A percentile compares a stretch with the other conserved stretches of the same genome.
These are phyloP conservation scores for Aureobasidium sp. DNA, from an alignment of 2,329 filamentous ascomycete species.

Conservation along the genomic window DNA sequence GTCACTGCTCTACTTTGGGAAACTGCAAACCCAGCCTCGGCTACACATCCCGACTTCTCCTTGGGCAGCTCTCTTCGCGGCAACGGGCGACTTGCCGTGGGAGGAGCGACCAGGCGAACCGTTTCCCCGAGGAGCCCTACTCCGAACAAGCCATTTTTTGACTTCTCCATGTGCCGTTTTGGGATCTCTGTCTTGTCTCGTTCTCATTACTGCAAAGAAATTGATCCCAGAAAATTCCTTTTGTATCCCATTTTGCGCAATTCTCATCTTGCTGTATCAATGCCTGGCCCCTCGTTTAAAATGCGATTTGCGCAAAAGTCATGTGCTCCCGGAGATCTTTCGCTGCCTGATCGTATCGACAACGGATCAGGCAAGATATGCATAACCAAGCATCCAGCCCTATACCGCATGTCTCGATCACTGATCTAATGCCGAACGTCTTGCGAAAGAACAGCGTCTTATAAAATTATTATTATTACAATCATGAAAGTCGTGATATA, in stretches of 20 bases:
- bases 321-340: neutral
- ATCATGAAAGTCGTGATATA: slow-evolving; percentile 1
- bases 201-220: neutral
- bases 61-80: neutral
- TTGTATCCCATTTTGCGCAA: no score
- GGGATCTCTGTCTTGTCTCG: neutral
- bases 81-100: neutral
- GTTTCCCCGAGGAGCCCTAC: neutral
- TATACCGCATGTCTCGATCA: neutral
- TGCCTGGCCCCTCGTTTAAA: no score
- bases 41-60: neutral
- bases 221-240: neutral
- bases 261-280: neutral
- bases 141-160: neutral
- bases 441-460: neutral
- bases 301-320: neutral
- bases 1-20: neutral
- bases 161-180: neutral
- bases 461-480: neutral
- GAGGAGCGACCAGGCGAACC: neutral
- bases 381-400: neutral
- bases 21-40: neutral
- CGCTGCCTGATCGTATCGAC: neutral
- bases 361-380: neutral
- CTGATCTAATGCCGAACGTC: neutral